Percentiles rank a stretch among this genome's conserved stretches.
phyloP scores from a whole-genome alignment of 345 rosid species.

The Conringia planisiliqua region DNA sequence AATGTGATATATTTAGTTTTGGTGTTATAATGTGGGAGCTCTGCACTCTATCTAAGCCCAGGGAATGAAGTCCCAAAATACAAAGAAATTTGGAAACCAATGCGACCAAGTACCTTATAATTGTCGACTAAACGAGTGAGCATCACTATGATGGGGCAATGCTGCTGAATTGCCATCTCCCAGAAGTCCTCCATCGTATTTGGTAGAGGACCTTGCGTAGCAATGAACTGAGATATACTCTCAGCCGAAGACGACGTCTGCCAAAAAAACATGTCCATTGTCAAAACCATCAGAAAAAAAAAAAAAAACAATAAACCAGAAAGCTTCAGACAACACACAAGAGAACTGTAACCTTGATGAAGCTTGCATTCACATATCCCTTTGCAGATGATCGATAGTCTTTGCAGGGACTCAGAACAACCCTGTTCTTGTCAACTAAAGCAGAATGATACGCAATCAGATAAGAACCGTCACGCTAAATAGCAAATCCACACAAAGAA shows the following conservation, averaged over 20 bases:
- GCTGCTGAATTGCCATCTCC: constrained; percentile 85
- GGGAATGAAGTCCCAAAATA: no score
- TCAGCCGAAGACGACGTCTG: constrained; percentile 64
- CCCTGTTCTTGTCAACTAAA: constrained; percentile 68
- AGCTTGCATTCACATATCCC: constrained; percentile 90
- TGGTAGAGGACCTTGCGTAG: constrained; percentile 85
- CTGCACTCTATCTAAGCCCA: no score
- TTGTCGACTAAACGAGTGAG: constrained; percentile 80
- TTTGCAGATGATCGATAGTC: constrained; percentile 55
- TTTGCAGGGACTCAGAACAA: constrained; percentile 67
- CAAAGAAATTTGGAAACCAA: not conserved
- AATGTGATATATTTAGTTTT: no score
- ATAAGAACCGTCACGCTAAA: not conserved
- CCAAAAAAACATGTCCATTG: constrained; percentile 12
- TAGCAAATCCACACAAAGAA: not conserved
- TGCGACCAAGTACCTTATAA: constrained; percentile 42
- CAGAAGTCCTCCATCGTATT: constrained; percentile 86
- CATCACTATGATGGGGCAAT: constrained; percentile 82
- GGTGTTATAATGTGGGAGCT: no score
- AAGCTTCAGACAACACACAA: not conserved
- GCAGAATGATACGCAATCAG: not conserved
- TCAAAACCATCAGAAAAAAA: not conserved
- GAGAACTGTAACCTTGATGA: constrained; percentile 46
- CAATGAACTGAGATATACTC: constrained; percentile 67
- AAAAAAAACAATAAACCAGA: not conserved